Base-by-base conservation (phyloP, 495 filamentous ascomycete genomes). In the Lepidopterella palustris region DNA sequence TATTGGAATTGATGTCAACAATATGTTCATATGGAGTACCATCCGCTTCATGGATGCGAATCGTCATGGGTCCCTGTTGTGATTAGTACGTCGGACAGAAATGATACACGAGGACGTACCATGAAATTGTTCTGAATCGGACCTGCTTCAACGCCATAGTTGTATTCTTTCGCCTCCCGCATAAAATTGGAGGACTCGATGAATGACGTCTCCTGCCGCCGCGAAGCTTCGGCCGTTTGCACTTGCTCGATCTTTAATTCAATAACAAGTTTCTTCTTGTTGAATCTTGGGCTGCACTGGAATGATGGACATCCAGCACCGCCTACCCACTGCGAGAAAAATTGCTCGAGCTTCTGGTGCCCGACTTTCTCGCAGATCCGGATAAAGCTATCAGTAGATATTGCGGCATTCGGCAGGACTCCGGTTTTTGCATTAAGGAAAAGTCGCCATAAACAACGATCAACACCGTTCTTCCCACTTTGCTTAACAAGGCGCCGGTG, bases 21-120 rank as follows among this genome's bases (percentile, higher is more conserved):
- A 96, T 95, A 68, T 99, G 93, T 72, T 99, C 93, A 71, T 99
- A 99, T 21, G 93, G 93, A 2, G 95, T 97, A 15, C 93, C 93
- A 70, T 99, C 95, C 25, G 93, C 95, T 74, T 99, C 93, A 75
- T 99, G 93, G 61, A 99, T 97, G 47, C 95, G 82, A 64, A 99
- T 88, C 0, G 93, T 97, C 87, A 97, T 95, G 0, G 95, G 92
- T 29, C 60, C 45, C 35, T 42, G 35, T 42, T 18, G 3, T 18
- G 13, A 13, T 42, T 42, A 42, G 35, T 18, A 47, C 10, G 53
- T 20, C 32, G 28, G 10, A 32, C 5, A 6, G 8, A 6, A 9
- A 1, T 18, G 10, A 18, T 35, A 20, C 6, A 51, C 21, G 13
- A 25, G n/a, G 54, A 69, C 27, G 50, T 73, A 72, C 35, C 2